phyloP scores from a whole-genome alignment of 768 basidiomycete species.

The Boletus tylopilopsis region DNA sequence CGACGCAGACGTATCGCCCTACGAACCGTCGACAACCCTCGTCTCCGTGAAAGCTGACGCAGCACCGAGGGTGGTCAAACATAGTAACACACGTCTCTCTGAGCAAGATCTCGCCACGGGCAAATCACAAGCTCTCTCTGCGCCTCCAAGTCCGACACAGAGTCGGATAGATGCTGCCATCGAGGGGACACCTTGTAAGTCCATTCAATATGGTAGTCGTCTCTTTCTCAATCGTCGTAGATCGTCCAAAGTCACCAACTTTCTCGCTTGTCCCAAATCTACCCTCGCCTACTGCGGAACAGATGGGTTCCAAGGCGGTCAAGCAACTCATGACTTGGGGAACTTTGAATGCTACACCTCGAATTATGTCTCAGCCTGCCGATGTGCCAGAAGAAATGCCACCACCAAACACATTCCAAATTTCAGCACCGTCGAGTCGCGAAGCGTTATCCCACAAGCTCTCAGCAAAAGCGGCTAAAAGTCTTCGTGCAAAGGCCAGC shows the following conservation, averaged over 20 bases:
- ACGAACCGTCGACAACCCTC: conserved; percentile 43
- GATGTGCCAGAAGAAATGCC: conserved; percentile 44
- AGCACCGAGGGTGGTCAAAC: conserved; percentile 63
- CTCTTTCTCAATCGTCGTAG: conserved; percentile 35
- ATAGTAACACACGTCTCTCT: conserved; percentile 77
- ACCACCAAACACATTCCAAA: conserved; percentile 63
- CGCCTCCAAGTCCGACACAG: conserved; percentile 84
- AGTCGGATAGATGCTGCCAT: conserved; percentile 93
- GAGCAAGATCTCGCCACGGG: conserved; percentile 62
- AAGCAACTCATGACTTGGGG: conserved; percentile 99
- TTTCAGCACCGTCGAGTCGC: conserved; percentile 72
- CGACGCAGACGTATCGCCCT: conserved; percentile 83
- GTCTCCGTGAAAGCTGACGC: conserved; percentile 31
- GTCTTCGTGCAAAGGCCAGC: conserved; percentile 72
- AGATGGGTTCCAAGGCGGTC: conserved; percentile 77
- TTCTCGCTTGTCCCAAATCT: conserved; percentile 81
- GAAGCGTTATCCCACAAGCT: conserved; percentile 81
- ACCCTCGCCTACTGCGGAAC: conserved; percentile 82
- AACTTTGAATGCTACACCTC: conserved; percentile 86
- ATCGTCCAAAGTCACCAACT: conserved; percentile 57
- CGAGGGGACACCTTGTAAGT: conserved; percentile 83
- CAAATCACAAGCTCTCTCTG: conserved; percentile 42
- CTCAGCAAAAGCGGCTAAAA: conserved; percentile 77
- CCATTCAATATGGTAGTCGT: neutral
- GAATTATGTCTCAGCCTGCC: conserved; percentile 67